Evolutionary conservation across 768 basidiomycete genomes (phyloP), one percentile per base, ranked within the genome.

Genomic region (Amanita pallidorosea): DNA sequence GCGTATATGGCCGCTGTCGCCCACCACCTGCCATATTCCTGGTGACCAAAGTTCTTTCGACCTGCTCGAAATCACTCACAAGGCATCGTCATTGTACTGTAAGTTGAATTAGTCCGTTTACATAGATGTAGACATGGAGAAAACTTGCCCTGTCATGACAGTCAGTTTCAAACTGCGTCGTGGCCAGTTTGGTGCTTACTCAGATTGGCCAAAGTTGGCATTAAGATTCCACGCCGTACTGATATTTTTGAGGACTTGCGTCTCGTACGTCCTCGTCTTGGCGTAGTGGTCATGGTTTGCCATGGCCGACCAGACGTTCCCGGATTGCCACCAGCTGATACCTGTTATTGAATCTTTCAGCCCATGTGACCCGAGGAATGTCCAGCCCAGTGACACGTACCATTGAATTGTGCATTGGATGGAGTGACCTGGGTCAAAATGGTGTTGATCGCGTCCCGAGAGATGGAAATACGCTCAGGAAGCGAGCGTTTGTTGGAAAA

Each of bases 321-420:
- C 77, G 20, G 73, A 64, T 56, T 77, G 75, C 77, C 77, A 78
- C 52, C 68, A 77, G 34, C 73, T 67, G 35, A 79, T 70, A 5
- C 71, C 76, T 75, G 44, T 6, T 17, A 51, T 41, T 34, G 31
- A 31, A 34, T 37, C 42, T 5, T 13, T 54, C 66, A 40, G 40
- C 20, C 4, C 29, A 29, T 12, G 2, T 4, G 20, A 33, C 33
- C 4, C 17, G 9, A 40, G 5, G 18, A 17, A 38, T 22, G 37
- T 38, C 18, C n/a, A 8, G 12, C 8, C 12, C 27, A 27, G 7
- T 40, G 40, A 22, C 11, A 41, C 40, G 31, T 44, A 67, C 74
- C 72, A 49, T 70, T 69, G 62, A 76, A 76, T 54, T 73, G 66
- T 2, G 63, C 74, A 36, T 55, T 71, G 8, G 57, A 60, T 5